Conservation (phyloP, 1,139 yeast species). For the Geotrichum cucujoidarum region DNA sequence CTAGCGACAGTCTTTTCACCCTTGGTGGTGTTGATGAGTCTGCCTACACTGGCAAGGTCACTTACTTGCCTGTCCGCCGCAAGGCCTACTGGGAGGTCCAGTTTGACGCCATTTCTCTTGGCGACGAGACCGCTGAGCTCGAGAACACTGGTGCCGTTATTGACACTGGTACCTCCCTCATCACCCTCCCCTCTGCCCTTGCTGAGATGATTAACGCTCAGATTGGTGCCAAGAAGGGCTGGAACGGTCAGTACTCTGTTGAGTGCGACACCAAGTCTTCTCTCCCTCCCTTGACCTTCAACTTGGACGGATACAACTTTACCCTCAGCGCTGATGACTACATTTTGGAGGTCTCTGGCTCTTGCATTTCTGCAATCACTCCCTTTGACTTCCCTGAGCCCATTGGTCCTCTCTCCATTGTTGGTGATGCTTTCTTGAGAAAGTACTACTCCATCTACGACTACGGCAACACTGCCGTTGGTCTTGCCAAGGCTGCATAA, state of each 20-base stretch:
- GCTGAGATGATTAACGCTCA: slow-evolving; percentile 93
- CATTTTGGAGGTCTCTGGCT: slow-evolving; percentile 87
- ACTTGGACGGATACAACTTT: slow-evolving; percentile 84
- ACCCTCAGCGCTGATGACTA: slow-evolving; percentile 84
- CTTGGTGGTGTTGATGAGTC: slow-evolving; percentile 87
- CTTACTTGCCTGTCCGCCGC: slow-evolving; percentile 96
- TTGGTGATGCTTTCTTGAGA: slow-evolving; percentile 97
- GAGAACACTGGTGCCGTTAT: slow-evolving; percentile 90
- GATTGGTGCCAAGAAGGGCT: slow-evolving; percentile 93
- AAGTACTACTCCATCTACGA: slow-evolving; percentile 91
- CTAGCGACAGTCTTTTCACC: slow-evolving; percentile 74
- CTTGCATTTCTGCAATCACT: slow-evolving; percentile 92
- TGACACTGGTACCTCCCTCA: slow-evolving; percentile 96
- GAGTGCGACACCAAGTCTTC: slow-evolving; percentile 80
- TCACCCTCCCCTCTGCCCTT: slow-evolving; percentile 87
- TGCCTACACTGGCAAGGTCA: slow-evolving; percentile 72
- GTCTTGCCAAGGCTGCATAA: slow-evolving; percentile 69
- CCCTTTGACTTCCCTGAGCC: slow-evolving; percentile 98
- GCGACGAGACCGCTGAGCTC: slow-evolving; percentile 83
- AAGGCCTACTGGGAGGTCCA: slow-evolving; percentile 99
- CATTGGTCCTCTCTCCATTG: slow-evolving; percentile 89
- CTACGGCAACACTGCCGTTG: slow-evolving; percentile 83
- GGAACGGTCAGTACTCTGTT: slow-evolving; percentile 94
- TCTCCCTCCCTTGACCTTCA: slow-evolving; percentile 87
- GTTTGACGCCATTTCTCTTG: slow-evolving; percentile 83